Evolutionary conservation across 176 grass and related monocot genomes (phyloP), one percentile per base, ranked within the genome.

Genomic region (Zizania latifolia): DNA sequence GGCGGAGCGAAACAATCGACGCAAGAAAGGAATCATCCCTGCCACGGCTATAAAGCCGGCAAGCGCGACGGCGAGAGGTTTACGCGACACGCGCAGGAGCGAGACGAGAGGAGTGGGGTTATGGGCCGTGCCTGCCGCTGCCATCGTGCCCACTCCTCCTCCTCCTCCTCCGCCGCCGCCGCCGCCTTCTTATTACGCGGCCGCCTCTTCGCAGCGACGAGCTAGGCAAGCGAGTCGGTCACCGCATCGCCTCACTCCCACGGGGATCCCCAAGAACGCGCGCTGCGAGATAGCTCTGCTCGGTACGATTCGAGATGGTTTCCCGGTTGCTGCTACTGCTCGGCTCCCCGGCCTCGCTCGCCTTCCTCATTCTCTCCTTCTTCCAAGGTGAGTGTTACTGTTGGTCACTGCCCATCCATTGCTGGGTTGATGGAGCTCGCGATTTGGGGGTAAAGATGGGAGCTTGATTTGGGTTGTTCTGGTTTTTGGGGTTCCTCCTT

Each of bases 351-450:
- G 32, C 73, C 6, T 74, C 66, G 4, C 71, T 89, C 17, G 59
- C 67, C 30, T 13, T 86, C 50, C 26, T 74, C 80, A 40, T 86
- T 60, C 50, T 83, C 60, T 58, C 80, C 45, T 67, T 84, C 71
- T 89, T 68, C 50, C 81, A 70, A 83, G 85, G 85, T 88, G 9
- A 3, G 2, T 10, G 8, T n/a, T n/a, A n/a, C n/a, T n/a, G n/a
- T n/a, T n/a, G n/a, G n/a, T n/a, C n/a, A n/a, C n/a, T n/a, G n/a
- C n/a, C 9, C 21, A 27, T 17, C 7, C 15, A 13, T 24, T 29
- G 4, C 1, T 30, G 10, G 75, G 23, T 44, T 21, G 4, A 8
- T 5, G 16, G 17, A 62, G 24, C 34, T 68, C 28, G 1, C 6
- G 23, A 62, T 68, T 70, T 55, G 39, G 61, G 43, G 5, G 16